phyloP scores from a whole-genome alignment of 768 basidiomycete species.

The Cyclocybe cylindracea region DNA sequence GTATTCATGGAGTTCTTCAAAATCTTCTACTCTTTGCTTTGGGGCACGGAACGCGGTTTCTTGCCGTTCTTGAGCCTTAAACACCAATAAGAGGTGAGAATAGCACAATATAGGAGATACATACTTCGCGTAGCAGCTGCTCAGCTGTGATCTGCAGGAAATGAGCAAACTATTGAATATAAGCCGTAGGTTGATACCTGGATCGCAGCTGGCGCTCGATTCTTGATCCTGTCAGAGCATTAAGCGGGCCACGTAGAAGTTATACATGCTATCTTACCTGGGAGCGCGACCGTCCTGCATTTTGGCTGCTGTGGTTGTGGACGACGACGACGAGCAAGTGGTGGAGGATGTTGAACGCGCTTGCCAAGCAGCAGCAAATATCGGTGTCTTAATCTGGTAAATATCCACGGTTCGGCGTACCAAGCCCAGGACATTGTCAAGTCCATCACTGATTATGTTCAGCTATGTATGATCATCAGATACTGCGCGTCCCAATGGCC shows the following conservation, averaged over 20 bases:
- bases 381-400: too few relatives aligned
- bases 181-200: conserved; percentile 50
- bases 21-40: conserved; percentile 94
- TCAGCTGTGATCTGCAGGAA: conserved; percentile 88
- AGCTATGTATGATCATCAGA: too few relatives aligned
- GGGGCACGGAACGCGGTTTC: conserved; percentile 91
- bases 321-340: too few relatives aligned
- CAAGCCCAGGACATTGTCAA: too few relatives aligned
- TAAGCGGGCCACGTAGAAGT: conserved; percentile 1
- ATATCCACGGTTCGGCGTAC: too few relatives aligned
- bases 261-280: conserved; percentile 42
- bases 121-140: conserved; percentile 92
- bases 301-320: neutral
- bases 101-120: conserved; percentile 1
- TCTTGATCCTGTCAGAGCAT: conserved; percentile 73
- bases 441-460: too few relatives aligned
- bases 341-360: too few relatives aligned
- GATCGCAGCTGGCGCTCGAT: conserved; percentile 91
- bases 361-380: too few relatives aligned
- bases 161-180: conserved; percentile 11
- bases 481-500: too few relatives aligned
- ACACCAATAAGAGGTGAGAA: conserved; percentile 17
- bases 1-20: conserved; percentile 83
- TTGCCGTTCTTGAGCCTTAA: conserved; percentile 94
- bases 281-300: conserved; percentile 87